phyloP scores from a whole-genome alignment of 352 stramenopile genomes.

The Phytophthora kernoviae region DNA sequence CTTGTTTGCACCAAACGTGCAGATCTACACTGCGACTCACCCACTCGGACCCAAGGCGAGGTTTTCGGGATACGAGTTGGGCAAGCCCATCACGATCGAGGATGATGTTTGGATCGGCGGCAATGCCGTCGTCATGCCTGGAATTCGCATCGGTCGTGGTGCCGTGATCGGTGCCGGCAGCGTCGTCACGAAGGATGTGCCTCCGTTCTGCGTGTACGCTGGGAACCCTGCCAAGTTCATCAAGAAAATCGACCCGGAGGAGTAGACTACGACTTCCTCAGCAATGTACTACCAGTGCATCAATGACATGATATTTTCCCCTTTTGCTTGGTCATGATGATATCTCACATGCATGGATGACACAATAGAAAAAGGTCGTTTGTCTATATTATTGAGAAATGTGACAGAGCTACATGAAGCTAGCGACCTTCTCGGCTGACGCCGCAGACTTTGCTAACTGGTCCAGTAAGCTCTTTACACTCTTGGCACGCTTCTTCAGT shows the following conservation, averaged over 20 bases:
- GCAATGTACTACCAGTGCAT: no score
- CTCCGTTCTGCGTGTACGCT: conserved; percentile 62
- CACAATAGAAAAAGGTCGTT: neutral
- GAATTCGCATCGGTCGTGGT: conserved; percentile 68
- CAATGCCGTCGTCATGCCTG: conserved; percentile 64
- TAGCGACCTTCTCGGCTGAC: conserved; percentile 45
- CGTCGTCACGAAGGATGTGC: conserved; percentile 85
- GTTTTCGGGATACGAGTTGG: conserved; percentile 51
- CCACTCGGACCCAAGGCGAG: conserved; percentile 59
- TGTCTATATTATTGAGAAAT: conserved; percentile 24
- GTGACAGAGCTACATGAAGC: conserved; percentile 47
- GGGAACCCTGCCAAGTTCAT: conserved; percentile 85
- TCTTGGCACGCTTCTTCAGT: conserved; percentile 71
- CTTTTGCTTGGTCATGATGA: neutral
- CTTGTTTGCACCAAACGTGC: conserved; percentile 75
- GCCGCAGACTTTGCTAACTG: conserved; percentile 66
- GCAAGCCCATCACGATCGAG: conserved; percentile 80
- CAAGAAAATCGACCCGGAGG: conserved; percentile 58
- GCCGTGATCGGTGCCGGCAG: conserved; percentile 78
- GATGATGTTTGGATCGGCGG: conserved; percentile 89
- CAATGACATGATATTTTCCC: no score
- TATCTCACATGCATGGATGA: neutral
- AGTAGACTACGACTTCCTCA: no score
- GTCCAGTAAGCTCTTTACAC: conserved; percentile 69
- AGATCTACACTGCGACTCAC: conserved; percentile 84